Conservation (phyloP, 495 filamentous ascomycete genomes). For the Aspergillus cristatus region DNA sequence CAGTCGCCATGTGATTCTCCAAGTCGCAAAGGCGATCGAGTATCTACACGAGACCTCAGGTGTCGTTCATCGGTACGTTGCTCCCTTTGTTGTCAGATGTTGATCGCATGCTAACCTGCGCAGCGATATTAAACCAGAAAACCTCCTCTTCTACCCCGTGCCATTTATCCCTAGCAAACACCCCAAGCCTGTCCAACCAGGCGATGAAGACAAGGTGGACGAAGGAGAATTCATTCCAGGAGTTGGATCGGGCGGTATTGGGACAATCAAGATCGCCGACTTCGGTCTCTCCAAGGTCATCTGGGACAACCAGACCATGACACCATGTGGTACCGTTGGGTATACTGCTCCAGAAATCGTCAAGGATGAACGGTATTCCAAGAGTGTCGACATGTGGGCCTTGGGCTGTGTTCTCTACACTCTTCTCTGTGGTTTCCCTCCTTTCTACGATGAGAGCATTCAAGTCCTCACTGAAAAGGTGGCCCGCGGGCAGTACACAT, state of each 20-base stretch:
- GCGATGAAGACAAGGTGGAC: slow-evolving; percentile 95
- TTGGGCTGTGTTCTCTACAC: slow-evolving; percentile 96
- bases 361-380: slow-evolving; percentile 97
- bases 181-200: slow-evolving; percentile 67
- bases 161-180: slow-evolving; percentile 71
- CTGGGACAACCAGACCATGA: slow-evolving; percentile 99
- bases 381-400: slow-evolving; percentile 99
- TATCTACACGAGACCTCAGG: slow-evolving; percentile 93
- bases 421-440: slow-evolving; percentile 91
- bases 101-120: slow-evolving; percentile 5
- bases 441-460: slow-evolving; percentile 98
- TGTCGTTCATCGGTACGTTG: slow-evolving; percentile 89
- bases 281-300: slow-evolving; percentile 96
- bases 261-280: slow-evolving; percentile 92
- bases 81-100: slow-evolving; percentile 10
- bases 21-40: slow-evolving; percentile 87
- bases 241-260: slow-evolving; percentile 84
- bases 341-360: slow-evolving; percentile 99
- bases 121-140: slow-evolving; percentile 98
- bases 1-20: slow-evolving; percentile 84
- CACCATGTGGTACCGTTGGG: slow-evolving; percentile 93
- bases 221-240: slow-evolving; percentile 89
- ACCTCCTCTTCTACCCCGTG: slow-evolving; percentile 83
- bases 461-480: slow-evolving; percentile 97
- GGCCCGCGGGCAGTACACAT: slow-evolving; percentile 91